Percentiles rank a stretch among this genome's conserved stretches.
Evolutionary conservation across 371 early-diverging fungal species (phyloP).

Genomic region (Syncephalis plumigaleata): DNA sequence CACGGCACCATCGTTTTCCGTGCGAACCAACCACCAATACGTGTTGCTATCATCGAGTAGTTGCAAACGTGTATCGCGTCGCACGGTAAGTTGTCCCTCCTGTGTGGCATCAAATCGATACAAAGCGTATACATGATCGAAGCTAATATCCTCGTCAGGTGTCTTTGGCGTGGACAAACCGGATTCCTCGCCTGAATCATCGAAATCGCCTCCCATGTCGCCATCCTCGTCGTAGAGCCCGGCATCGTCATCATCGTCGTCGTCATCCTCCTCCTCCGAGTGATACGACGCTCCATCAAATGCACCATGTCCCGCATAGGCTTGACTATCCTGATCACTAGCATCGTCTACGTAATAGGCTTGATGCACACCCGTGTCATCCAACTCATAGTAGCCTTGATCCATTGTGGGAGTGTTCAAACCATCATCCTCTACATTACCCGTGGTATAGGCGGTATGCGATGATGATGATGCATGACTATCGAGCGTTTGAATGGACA

Average conservation of each 20-base stretch:
- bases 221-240: slow-evolving; percentile 20
- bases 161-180: slow-evolving; percentile 35
- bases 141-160: slow-evolving; percentile 59
- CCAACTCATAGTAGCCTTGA: too few species aligned
- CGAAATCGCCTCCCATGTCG: slow-evolving; percentile 22
- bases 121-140: slow-evolving; percentile 73
- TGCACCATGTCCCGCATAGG: too few species aligned
- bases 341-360: too few species aligned
- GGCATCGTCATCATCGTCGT: slow-evolving; percentile 20
- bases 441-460: too few species aligned
- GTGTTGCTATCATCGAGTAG: slow-evolving; percentile 89
- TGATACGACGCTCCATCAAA: slow-evolving; percentile 2
- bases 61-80: slow-evolving; percentile 70
- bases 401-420: too few species aligned
- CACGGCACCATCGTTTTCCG: slow-evolving; percentile 65
- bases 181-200: slow-evolving; percentile 33
- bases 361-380: too few species aligned
- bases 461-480: too few species aligned
- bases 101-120: slow-evolving; percentile 87
- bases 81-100: slow-evolving; percentile 85
- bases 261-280: slow-evolving; percentile 20
- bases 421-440: too few species aligned
- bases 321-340: too few species aligned
- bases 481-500: too few species aligned
- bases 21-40: slow-evolving; percentile 95